These are phyloP conservation scores for Cutaneotrichosporon sp. DNA, from an alignment of 1,284 basidiomycete species.

Conservation along the genomic window DNA sequence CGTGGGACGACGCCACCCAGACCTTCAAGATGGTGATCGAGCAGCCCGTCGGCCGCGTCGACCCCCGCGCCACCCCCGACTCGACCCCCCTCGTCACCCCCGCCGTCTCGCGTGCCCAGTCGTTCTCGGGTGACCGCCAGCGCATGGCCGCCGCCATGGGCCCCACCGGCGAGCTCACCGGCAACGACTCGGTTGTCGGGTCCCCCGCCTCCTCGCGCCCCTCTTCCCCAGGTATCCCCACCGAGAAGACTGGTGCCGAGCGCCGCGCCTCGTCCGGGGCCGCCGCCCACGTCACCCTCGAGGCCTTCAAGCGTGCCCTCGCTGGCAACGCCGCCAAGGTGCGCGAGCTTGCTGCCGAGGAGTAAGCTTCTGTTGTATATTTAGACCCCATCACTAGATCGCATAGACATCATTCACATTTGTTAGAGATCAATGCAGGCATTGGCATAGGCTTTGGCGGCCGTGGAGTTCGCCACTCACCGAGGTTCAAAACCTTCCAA, in stretches of 20 bases:
- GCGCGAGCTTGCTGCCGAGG: conserved; percentile 23
- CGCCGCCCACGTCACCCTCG: conserved; percentile 37
- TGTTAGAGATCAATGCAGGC: conserved; percentile 12
- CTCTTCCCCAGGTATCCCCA: conserved; percentile 37
- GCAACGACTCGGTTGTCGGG: conserved; percentile 53
- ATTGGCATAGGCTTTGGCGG: conserved; percentile 10
- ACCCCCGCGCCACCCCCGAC: conserved; percentile 49
- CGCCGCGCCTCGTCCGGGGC: conserved; percentile 35
- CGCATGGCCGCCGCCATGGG: conserved; percentile 18
- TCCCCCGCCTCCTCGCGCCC: conserved; percentile 43
- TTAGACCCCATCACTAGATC: conserved; percentile 6
- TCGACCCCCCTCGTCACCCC: conserved; percentile 54
- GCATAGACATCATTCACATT: conserved; percentile 8
- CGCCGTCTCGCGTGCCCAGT: conserved; percentile 45
- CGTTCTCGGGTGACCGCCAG: conserved; percentile 42
- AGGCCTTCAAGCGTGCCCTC: conserved; percentile 52
- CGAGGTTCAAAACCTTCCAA: neutral
- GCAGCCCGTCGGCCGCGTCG: conserved; percentile 50
- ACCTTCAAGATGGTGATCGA: conserved; percentile 51
- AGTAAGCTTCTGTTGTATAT: conserved; percentile 12
- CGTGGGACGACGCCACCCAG: conserved; percentile 47
- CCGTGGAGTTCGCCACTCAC: neutral
- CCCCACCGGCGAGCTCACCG: conserved; percentile 46
- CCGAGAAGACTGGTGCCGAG: conserved; percentile 31
- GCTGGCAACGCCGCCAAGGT: conserved; percentile 39